Conservation (phyloP, 345 rosid species). For the Pseudoturritis turrita region DNA sequence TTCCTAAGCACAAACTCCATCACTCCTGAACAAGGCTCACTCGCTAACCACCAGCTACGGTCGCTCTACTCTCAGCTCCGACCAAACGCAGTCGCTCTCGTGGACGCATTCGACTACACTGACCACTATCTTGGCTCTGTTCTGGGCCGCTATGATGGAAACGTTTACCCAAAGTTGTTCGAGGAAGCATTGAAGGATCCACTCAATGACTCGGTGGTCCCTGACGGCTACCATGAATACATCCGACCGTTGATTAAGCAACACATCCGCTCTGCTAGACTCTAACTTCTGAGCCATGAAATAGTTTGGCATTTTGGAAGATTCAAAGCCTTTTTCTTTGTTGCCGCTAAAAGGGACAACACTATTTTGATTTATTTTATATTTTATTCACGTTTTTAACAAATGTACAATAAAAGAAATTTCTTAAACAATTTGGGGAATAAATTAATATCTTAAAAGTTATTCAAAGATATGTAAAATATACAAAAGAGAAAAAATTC, state of each 20-base stretch:
- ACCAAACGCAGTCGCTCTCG: slow-evolving; percentile 75
- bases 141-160: slow-evolving; percentile 78
- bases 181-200: slow-evolving; percentile 93
- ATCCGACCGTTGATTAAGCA: slow-evolving; percentile 69
- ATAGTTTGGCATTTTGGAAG: too few relatives aligned
- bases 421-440: too few relatives aligned
- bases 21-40: slow-evolving; percentile 63
- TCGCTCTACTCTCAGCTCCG: slow-evolving; percentile 63
- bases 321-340: not conserved
- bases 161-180: slow-evolving; percentile 68
- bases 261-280: slow-evolving; percentile 60
- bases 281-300: slow-evolving; percentile 23
- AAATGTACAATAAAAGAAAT: not conserved
- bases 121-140: slow-evolving; percentile 72
- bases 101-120: slow-evolving; percentile 75
- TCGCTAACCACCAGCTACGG: slow-evolving; percentile 67
- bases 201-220: slow-evolving; percentile 70
- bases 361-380: not conserved
- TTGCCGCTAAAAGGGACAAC: not conserved
- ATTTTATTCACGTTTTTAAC: not conserved
- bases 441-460: too few relatives aligned
- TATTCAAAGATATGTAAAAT: too few relatives aligned
- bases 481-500: too few relatives aligned
- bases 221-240: slow-evolving; percentile 76
- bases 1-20: slow-evolving; percentile 61